Percentiles rank a stretch among this genome's conserved stretches.
phyloP scores from a whole-genome alignment of 495 filamentous ascomycete species.

The Aspergillus panamensis region DNA sequence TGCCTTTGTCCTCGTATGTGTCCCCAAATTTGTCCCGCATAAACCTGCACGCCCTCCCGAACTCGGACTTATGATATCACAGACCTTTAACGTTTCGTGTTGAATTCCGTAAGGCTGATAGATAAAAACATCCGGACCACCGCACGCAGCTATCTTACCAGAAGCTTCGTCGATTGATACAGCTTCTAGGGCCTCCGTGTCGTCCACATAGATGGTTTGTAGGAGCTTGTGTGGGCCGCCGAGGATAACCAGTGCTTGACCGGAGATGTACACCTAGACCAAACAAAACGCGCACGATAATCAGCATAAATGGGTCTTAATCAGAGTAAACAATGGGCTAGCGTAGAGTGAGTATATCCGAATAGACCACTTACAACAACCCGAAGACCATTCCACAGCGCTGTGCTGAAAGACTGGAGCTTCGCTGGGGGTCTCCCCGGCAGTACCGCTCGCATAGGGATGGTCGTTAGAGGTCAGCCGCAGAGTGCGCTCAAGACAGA shows the following conservation, averaged over 20 bases:
- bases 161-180: constrained; percentile 74
- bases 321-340: background rate
- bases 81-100: constrained; percentile 56
- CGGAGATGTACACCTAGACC: constrained; percentile 78
- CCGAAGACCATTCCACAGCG: constrained; percentile 74
- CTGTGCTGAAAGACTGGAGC: constrained; percentile 85
- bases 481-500: constrained; percentile 28
- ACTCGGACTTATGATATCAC: constrained; percentile 12
- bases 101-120: constrained; percentile 74
- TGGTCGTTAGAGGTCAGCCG: constrained; percentile 26
- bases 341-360: no score
- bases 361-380: constrained; percentile 60
- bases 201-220: constrained; percentile 88
- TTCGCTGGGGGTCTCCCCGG: constrained; percentile 86
- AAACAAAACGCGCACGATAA: constrained; percentile 4
- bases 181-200: constrained; percentile 64
- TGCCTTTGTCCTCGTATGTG: background rate
- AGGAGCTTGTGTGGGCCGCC: constrained; percentile 68
- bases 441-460: constrained; percentile 74
- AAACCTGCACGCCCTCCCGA: background rate
- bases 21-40: background rate
- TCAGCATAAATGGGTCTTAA: background rate
- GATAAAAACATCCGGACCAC: constrained; percentile 61
- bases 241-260: constrained; percentile 81
- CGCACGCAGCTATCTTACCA: constrained; percentile 79